phyloP scores from a whole-genome alignment of 345 rosid genomes.

The Physaria fendleri region DNA sequence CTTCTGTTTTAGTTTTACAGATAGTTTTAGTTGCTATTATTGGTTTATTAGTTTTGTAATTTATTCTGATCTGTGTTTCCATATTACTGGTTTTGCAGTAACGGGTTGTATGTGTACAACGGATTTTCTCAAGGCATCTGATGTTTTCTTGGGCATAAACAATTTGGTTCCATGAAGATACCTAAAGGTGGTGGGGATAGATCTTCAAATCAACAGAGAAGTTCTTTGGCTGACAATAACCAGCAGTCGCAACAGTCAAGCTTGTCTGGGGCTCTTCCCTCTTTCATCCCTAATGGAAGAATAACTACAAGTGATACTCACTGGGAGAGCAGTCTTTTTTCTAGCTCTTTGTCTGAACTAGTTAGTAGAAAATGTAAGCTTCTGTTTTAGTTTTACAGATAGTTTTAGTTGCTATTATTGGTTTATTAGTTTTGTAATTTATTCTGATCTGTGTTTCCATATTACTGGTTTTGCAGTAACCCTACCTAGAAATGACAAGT shows the following conservation, averaged over 20 bases:
- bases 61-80: too few species aligned
- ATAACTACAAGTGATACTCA: slow-evolving; percentile 35
- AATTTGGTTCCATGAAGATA: slow-evolving; percentile 53
- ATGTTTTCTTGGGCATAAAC: slow-evolving; percentile 47
- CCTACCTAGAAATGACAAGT: slow-evolving; percentile 40
- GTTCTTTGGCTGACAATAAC: slow-evolving; percentile 37
- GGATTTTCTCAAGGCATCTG: background rate
- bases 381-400: background rate
- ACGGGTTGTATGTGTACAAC: background rate
- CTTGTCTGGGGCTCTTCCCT: slow-evolving; percentile 31
- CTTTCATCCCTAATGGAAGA: slow-evolving; percentile 34
- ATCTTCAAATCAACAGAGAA: slow-evolving; percentile 30
- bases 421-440: background rate
- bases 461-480: slow-evolving; percentile 42
- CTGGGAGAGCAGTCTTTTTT: slow-evolving; percentile 82
- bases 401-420: background rate
- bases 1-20: background rate
- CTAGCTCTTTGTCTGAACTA: slow-evolving; percentile 81
- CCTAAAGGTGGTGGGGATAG: slow-evolving; percentile 43
- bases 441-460: background rate
- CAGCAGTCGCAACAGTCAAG: slow-evolving; percentile 37
- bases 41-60: too few species aligned
- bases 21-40: background rate
- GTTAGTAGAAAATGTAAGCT: slow-evolving; percentile 58
- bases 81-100: too few species aligned